Evolutionary conservation across 1,284 basidiomycete species (phyloP), one percentile per base, ranked within the genome.

Genomic region (Waitea zeae): DNA sequence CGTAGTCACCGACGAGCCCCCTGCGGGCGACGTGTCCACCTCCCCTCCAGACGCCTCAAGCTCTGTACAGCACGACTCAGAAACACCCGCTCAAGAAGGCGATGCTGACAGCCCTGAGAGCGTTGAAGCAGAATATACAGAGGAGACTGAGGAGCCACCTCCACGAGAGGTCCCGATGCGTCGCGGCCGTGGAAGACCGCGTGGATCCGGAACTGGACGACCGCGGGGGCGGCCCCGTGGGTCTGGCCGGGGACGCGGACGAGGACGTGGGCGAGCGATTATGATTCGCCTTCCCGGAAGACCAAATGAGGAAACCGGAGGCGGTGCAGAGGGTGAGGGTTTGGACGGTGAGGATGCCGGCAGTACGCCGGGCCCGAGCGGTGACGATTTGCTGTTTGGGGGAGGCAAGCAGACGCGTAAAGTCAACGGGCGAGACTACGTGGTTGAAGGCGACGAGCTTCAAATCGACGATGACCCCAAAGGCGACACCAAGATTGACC

Each of bases 401-500:
- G 70, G 68, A 3, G 75, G 74, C 1, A 77, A 74, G 44, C 70
- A 72, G 1, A 79, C 78, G 53, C 61, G 71, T 36, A 71, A 65
- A 44, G 70, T 93, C 47, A 75, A 81, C 36, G 86, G 82, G 9
- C 62, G 73, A 43, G 66, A 73, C 12, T 84, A 81, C 49, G 58
- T 74, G 30, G 78, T 95, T 34, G 81, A 87, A 29, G 78, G 80
- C 28, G 90, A 97, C 51, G 90, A 93, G 56, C 76, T 92, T 42
- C 59, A 81, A 32, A 80, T 89, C 3, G 75, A 78, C 1, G 70
- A 84, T 31, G 83, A 97, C 48, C 66, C 71, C 28, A 87, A 79
- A 42, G 93, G 93, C 12, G 82, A 97, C 50, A 70, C 75, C 39
- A 98, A 98, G 61, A 79, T 98, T 22, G 90, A 97, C 50, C 58